Conservation (phyloP, 1,284 basidiomycete species). For the Cryptococcus maquisensis region DNA sequence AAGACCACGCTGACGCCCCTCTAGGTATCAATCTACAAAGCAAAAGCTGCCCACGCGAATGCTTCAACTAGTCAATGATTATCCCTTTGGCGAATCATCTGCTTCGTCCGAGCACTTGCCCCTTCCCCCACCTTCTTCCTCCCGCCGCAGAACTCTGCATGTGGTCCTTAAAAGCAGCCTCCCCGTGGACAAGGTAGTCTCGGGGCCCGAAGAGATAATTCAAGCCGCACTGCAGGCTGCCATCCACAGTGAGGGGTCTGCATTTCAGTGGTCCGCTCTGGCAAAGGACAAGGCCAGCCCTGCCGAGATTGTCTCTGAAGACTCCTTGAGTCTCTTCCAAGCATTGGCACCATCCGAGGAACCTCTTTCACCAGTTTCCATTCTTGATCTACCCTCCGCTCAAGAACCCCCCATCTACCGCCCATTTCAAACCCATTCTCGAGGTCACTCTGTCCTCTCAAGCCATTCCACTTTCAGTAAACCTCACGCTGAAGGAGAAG, state of each 20-base stretch:
- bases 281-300: neutral
- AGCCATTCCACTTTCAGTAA: neutral
- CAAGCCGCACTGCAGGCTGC: neutral
- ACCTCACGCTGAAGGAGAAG: neutral
- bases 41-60: constrained; percentile 34
- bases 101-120: constrained; percentile 27
- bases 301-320: constrained; percentile 13
- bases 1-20: neutral
- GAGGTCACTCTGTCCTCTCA: constrained; percentile 2
- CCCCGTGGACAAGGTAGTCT: neutral
- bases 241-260: neutral
- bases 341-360: neutral
- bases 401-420: constrained; percentile 14
- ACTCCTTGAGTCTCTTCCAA: constrained; percentile 18
- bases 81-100: constrained; percentile 33
- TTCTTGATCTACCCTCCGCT: constrained; percentile 1
- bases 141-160: constrained; percentile 29
- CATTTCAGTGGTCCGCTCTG: constrained; percentile 7
- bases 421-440: constrained; percentile 22
- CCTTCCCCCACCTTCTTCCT: constrained; percentile 28
- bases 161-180: constrained; percentile 9
- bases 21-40: constrained; percentile 31
- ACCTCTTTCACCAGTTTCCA: neutral
- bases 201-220: constrained; percentile 2
- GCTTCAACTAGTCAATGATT: constrained; percentile 30